A percentile compares a stretch with the other conserved stretches of the same genome.
Conservation (phyloP, 768 basidiomycete species). For the Sporobolomyces roseus region DNA sequence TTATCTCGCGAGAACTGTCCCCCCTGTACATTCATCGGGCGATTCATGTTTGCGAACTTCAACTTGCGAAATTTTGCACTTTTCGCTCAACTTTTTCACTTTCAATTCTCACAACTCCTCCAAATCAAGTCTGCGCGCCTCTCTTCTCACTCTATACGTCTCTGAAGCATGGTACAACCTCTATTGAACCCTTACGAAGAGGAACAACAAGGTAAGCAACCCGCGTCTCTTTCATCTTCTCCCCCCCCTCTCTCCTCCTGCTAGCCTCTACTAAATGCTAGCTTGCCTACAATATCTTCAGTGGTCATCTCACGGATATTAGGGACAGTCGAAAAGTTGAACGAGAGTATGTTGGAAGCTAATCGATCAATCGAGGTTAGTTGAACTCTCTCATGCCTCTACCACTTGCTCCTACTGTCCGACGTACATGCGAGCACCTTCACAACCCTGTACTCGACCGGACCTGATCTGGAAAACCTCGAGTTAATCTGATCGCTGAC, state of each 20-base stretch:
- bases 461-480: no score
- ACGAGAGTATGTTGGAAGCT: slow-evolving; percentile 43
- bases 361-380: slow-evolving; percentile 39
- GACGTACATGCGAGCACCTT: neutral
- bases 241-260: neutral
- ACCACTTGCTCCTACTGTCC: no score
- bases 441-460: no score
- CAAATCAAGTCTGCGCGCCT: neutral
- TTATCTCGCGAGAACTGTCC: no score
- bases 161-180: neutral
- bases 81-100: no score
- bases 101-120: neutral
- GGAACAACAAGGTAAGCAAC: slow-evolving; percentile 31
- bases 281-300: neutral
- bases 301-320: slow-evolving; percentile 37
- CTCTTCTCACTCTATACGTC: neutral
- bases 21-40: no score
- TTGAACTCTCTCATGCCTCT: neutral
- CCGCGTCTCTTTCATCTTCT: neutral
- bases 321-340: slow-evolving; percentile 43
- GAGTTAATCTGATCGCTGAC: no score
- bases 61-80: no score
- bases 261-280: neutral
- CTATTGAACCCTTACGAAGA: slow-evolving; percentile 43
- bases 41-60: no score